A percentile compares a stretch with the other conserved stretches of the same genome.
These are phyloP conservation scores for Exophiala phaeomuriformis DNA, from an alignment of 2,329 filamentous ascomycete genomes.

Conservation along the genomic window DNA sequence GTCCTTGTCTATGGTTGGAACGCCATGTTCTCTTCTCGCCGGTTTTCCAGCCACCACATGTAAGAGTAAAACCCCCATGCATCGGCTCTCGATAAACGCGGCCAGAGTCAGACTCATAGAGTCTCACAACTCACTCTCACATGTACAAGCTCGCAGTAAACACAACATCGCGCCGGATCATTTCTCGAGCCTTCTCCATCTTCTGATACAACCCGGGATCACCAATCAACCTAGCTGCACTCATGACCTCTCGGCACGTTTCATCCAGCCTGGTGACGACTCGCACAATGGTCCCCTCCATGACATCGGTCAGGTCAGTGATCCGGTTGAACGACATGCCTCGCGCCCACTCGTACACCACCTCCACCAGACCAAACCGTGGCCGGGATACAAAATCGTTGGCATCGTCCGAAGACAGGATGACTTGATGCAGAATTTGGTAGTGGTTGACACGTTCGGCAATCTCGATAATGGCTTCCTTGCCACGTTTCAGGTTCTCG, in stretches of 20 bases:
- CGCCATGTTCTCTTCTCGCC: too few species aligned
- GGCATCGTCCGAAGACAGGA: slow-evolving; percentile 78
- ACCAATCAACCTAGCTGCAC: slow-evolving; percentile 88
- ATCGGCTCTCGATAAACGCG: too few species aligned
- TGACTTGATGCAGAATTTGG: slow-evolving; percentile 86
- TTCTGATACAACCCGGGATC: slow-evolving; percentile 89
- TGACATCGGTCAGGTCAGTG: slow-evolving; percentile 87
- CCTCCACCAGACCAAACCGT: slow-evolving; percentile 89
- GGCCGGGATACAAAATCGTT: slow-evolving; percentile 86
- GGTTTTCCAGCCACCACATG: too few species aligned
- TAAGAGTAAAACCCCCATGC: too few species aligned
- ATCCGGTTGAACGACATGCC: slow-evolving; percentile 99
- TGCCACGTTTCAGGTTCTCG: slow-evolving; percentile 70
- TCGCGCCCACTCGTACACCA: slow-evolving; percentile 96
- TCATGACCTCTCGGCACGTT: slow-evolving; percentile 95
- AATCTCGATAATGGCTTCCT: slow-evolving; percentile 78
- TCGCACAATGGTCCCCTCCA: slow-evolving; percentile 93
- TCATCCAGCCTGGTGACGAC: slow-evolving; percentile 92
- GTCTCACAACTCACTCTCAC: slow-evolving; percentile 37
- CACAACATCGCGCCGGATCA: slow-evolving; percentile 94
- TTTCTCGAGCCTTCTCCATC: slow-evolving; percentile 94
- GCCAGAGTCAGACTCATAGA: too few species aligned
- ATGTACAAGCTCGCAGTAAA: slow-evolving; percentile 84
- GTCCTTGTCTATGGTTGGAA: too few species aligned
- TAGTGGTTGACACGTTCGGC: slow-evolving; percentile 87